Base-by-base conservation (phyloP, 1,284 basidiomycete species). In the Rhodotorula sp. region DNA sequence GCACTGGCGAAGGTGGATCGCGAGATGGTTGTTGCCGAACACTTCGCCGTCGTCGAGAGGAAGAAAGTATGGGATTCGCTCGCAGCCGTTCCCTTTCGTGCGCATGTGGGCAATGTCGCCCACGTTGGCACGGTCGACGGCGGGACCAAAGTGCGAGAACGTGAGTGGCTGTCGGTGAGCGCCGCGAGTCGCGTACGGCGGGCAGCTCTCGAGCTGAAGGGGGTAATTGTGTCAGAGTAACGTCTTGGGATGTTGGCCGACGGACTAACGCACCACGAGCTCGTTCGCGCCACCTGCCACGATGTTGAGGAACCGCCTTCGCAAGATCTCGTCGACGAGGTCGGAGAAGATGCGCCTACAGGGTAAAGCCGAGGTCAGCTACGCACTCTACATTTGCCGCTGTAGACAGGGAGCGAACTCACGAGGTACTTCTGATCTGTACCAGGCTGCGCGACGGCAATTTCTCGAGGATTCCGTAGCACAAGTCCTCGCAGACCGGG, bases 21-120 rank as follows among this genome's bases (percentile, higher is more conserved):
- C 26, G n/a, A 73, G 62, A 34, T 70, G n/a, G 60, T 67, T 73
- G 43, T 69, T 64, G 34, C 16, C 56, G 31, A 73, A 73, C 4
- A 65, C 5, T 39, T 73, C 65, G 63, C 59, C 48, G 21, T 70
- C 65, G n/a, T 73, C 72, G n/a, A 73, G 59, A 3, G 72, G 66
- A 3, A 73, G 62, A 43, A 54, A 65, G 18, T 58, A 48, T 20
- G 62, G 14, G 8, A 29, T 29, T 57, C 23, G 15, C 10, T 20
- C 29, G 2, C 7, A 29, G 54, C 18, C 20, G 23, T 26, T 26
- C 2, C 2, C 54, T 29, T 56, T 56, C 3, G 54, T 29, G 14
- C 54, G 54, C 34, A 73, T 68, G 59, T 58, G 56, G 0, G 68
- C 72, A 12, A 65, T 59, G 57, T 61, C n/a, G 52, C 56, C 56